phyloP scores from a whole-genome alignment of 2,329 filamentous ascomycete species.

The Alternaria viburni region DNA sequence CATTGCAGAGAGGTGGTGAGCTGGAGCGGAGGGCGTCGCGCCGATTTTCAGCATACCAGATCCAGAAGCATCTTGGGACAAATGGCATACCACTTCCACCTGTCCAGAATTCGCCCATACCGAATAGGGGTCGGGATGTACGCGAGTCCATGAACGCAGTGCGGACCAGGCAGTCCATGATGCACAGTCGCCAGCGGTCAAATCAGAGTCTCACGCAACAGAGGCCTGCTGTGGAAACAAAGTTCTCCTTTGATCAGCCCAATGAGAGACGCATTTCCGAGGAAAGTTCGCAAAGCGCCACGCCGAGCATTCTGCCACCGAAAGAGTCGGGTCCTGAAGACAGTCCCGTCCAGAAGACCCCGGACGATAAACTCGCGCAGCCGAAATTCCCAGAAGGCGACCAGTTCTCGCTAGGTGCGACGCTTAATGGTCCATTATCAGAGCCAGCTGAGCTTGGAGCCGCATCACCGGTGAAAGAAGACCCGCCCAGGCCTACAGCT shows the following conservation, averaged over 20 bases:
- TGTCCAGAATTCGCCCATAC: slow-evolving; percentile 77
- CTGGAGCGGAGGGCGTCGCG: slow-evolving; percentile 90
- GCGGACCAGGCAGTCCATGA: slow-evolving; percentile 63
- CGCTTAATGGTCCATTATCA: slow-evolving; percentile 44
- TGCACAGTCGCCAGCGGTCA: slow-evolving; percentile 60
- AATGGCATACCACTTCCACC: slow-evolving; percentile 85
- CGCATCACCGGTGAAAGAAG: slow-evolving; percentile 33
- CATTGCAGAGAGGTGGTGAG: slow-evolving; percentile 88
- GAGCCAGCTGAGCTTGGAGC: slow-evolving; percentile 39
- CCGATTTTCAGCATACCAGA: slow-evolving; percentile 95
- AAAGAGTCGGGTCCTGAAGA: slow-evolving; percentile 35
- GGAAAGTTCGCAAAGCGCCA: slow-evolving; percentile 56
- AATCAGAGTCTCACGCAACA: slow-evolving; percentile 43
- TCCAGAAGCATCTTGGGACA: slow-evolving; percentile 89
- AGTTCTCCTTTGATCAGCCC: slow-evolving; percentile 62
- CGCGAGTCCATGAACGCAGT: slow-evolving; percentile 83
- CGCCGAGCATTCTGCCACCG: slow-evolving; percentile 45
- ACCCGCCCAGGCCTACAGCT: slow-evolving; percentile 26
- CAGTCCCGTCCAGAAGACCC: slow-evolving; percentile 58
- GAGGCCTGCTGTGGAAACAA: slow-evolving; percentile 59
- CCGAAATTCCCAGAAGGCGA: slow-evolving; percentile 46
- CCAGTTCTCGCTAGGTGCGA: slow-evolving; percentile 39
- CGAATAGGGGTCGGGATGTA: slow-evolving; percentile 83
- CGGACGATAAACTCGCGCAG: slow-evolving; percentile 67
- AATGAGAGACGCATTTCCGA: slow-evolving; percentile 66